Conservation (phyloP, 1,139 yeast species). For the Maudiozyma humilis region DNA sequence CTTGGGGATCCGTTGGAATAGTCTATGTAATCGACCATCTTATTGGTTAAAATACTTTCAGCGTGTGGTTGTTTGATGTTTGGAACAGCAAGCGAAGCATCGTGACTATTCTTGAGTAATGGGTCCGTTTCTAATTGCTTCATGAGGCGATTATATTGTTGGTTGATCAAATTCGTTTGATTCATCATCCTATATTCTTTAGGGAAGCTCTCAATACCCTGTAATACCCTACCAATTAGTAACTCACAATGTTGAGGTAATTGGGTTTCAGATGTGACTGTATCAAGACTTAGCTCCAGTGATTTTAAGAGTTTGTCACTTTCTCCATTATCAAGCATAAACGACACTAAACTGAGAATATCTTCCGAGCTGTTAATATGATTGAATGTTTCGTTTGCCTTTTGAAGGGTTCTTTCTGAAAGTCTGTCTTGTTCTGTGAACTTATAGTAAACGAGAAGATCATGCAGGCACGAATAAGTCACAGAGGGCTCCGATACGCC, state of each 20-base stretch:
- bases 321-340: conserved; percentile 20
- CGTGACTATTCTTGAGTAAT: conserved; percentile 39
- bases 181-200: conserved; percentile 19
- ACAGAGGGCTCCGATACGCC: conserved; percentile 29
- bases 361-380: conserved; percentile 24
- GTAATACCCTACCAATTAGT: conserved; percentile 20
- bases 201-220: conserved; percentile 14
- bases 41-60: not conserved
- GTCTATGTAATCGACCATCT: not conserved
- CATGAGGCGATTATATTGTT: conserved; percentile 24
- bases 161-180: conserved; percentile 26
- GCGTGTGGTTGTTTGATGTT: conserved; percentile 18
- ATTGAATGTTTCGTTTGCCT: conserved; percentile 21
- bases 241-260: conserved; percentile 28
- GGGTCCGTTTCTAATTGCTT: conserved; percentile 35
- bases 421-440: conserved; percentile 17
- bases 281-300: conserved; percentile 22
- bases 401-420: conserved; percentile 12
- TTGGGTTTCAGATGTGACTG: conserved; percentile 17
- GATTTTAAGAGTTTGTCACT: conserved; percentile 17
- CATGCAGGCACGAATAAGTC: conserved; percentile 22
- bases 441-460: conserved; percentile 18
- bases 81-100: conserved; percentile 42
- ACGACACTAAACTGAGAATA: conserved; percentile 19
- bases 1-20: conserved; percentile 19